phyloP scores from a whole-genome alignment of 805 yeast genomes.

The Candida ponderosae region DNA sequence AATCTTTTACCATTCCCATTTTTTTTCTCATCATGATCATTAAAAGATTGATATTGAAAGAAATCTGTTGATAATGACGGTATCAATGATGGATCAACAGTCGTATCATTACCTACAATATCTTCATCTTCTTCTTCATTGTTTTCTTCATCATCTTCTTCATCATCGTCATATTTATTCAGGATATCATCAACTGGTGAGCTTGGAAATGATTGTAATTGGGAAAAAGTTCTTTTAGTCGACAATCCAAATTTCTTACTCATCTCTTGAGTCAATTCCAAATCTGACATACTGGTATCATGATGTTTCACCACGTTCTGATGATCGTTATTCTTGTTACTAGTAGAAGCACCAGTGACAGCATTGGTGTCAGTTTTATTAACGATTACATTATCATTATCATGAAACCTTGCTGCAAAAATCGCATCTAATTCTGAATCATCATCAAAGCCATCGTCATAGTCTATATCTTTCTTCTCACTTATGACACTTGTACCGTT shows the following conservation, averaged over 20 bases:
- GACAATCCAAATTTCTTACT: too few species aligned
- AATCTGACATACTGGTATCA: conserved; percentile 16
- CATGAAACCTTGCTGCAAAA: conserved; percentile 1
- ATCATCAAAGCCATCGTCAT: neutral
- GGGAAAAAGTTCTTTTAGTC: conserved; percentile 7
- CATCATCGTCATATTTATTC: conserved; percentile 9
- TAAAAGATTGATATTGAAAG: neutral
- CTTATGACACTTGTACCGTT: too few species aligned
- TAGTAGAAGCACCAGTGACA: too few species aligned
- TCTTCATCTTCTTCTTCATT: conserved; percentile 2
- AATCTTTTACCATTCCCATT: conserved; percentile 2
- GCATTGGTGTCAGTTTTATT: too few species aligned
- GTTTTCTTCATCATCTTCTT: conserved; percentile 5
- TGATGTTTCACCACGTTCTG: conserved; percentile 16
- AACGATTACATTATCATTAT: conserved; percentile 10
- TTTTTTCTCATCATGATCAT: conserved; percentile 2
- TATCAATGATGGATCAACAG: neutral
- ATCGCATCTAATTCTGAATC: neutral
- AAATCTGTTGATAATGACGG: neutral
- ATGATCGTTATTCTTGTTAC: too few species aligned
- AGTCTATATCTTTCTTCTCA: too few species aligned
- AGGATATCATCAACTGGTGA: neutral
- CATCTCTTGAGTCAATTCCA: conserved; percentile 16
- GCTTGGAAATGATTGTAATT: neutral
- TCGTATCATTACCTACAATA: too few species aligned